Evolutionary conservation across 306 rosid species (phyloP).

Genomic region (Castanea sativa): DNA sequence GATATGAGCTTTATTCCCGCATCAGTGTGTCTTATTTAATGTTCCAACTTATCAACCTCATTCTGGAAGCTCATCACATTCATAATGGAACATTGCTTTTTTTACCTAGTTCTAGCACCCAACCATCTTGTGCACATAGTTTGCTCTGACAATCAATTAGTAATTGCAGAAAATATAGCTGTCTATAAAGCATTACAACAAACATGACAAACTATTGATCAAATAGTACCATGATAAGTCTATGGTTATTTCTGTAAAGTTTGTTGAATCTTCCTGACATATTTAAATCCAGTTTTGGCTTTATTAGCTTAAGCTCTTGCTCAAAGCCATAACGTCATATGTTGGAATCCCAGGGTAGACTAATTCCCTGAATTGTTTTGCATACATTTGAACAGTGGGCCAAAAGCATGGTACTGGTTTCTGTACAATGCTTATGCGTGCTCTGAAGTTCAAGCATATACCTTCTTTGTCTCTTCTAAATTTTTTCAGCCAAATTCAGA

Average conservation of each 20-base stretch:
- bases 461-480: neutral
- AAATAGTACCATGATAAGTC: neutral
- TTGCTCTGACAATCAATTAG: neutral
- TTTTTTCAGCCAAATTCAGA: neutral
- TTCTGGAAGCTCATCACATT: neutral
- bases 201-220: neutral
- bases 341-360: neutral
- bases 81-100: neutral
- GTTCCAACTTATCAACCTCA: conserved; percentile 6
- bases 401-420: neutral
- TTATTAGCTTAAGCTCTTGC: neutral
- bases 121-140: neutral
- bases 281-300: neutral
- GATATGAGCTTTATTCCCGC: neutral
- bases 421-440: neutral
- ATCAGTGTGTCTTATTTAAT: neutral
- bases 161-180: neutral
- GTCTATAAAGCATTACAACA: neutral
- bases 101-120: neutral
- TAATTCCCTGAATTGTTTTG: neutral
- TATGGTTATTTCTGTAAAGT: neutral
- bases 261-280: neutral
- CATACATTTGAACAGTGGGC: neutral
- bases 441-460: neutral
- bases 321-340: neutral